Evolutionary conservation across 495 filamentous ascomycete genomes (phyloP).

Genomic region (Penicillium cataractarum): DNA sequence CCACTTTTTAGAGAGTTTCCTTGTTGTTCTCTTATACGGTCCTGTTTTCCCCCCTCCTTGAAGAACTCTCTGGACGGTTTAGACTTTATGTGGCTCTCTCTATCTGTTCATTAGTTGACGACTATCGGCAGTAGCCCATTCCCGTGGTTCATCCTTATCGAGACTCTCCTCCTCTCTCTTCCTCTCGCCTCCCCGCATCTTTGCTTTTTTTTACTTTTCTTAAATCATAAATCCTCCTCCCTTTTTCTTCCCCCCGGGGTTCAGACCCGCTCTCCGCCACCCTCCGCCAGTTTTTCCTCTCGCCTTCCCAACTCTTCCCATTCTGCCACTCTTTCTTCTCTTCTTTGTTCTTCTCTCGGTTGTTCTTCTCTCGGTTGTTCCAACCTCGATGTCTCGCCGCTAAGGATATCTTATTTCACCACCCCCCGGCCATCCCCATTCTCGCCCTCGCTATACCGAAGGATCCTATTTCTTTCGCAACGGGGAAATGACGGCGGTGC

Average conservation of each 20-base stretch:
- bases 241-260: not conserved
- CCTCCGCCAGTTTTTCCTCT: not conserved
- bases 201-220: not conserved
- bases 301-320: not conserved
- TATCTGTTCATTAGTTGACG: not conserved
- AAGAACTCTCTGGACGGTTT: not conserved
- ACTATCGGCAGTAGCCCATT: not conserved
- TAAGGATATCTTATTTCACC: not conserved
- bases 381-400: not conserved
- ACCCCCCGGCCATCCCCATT: not conserved
- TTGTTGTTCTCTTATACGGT: not conserved
- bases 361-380: not conserved
- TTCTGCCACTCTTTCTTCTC: not conserved
- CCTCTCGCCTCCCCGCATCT: constrained; percentile 2
- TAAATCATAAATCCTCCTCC: not conserved
- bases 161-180: not conserved
- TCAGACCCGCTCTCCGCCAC: constrained; percentile 2
- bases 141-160: constrained; percentile 4
- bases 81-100: not conserved
- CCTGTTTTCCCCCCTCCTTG: not conserved
- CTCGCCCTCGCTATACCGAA: not conserved
- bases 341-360: not conserved
- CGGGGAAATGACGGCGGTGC: constrained; percentile 49
- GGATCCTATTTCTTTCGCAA: not conserved
- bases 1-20: not conserved